Evolutionary conservation across 305 asterid genomes (phyloP), one percentile per base, ranked within the genome.

Genomic region (Fraxinus dipetala): DNA sequence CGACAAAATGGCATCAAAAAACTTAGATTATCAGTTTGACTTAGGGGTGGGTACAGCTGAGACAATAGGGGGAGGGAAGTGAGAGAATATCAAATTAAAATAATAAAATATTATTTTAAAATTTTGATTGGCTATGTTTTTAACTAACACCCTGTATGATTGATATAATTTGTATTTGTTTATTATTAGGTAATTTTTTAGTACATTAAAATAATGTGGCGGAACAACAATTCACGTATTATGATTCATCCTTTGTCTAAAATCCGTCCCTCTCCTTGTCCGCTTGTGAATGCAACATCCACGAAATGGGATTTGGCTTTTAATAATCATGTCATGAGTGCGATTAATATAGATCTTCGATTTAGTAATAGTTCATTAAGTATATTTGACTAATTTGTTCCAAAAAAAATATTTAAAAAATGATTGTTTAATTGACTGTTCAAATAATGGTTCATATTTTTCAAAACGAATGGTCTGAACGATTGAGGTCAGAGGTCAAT

Each of bases 241-340:
- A 61, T 80, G 72, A 77, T 80, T 81, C 83, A 82, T 87, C 72
- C 10, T 35, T 85, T 87, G 86, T 83, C 85, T 67, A 14, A 80
- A 83, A 59, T 90, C 89, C 87, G 93, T 90, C 94, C 84, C 77
- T 85, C 79, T 79, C 86, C 73, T 91, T 93, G 97, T 90, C 97
- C 79, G 38, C 85, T 89, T 86, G 74, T 73, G 76, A 80, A 80
- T 30, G 89, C 83, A 87, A 83, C 83, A 59, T 88, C 95, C 80
- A 78, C 82, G 91, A 85, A 91, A 88, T 76, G 78, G 78, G 85
- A 72, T 38, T 80, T 80, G 78, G 51, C 7, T 82, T 87, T 86
- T 76, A 84, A 35, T 76, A 78, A 26, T 87, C 5, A 8, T 38
- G 34, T 43, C 1, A 40, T 74, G 79, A 82, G 30, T 75, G 74